A percentile compares a stretch with the other conserved stretches of the same genome.
Conservation (phyloP, 768 basidiomycete genomes). For the Mycena chlorophos region DNA sequence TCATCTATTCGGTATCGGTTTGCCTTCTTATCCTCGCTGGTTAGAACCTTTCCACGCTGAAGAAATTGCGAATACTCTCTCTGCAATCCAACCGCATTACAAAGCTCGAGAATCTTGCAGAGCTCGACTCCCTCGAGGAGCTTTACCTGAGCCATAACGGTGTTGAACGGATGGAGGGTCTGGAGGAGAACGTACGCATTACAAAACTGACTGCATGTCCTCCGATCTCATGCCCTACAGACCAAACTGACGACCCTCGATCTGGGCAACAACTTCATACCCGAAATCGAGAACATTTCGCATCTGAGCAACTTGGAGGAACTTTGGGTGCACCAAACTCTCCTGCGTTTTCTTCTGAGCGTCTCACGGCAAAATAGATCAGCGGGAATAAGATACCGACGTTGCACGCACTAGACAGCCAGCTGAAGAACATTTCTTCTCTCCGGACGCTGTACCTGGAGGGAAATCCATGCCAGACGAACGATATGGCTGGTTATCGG, state of each 20-base stretch:
- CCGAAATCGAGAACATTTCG: conserved; percentile 76
- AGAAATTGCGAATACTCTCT: conserved; percentile 79
- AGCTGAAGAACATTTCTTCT: conserved; percentile 59
- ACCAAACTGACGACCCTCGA: conserved; percentile 82
- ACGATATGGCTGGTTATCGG: conserved; percentile 76
- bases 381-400: conserved; percentile 84
- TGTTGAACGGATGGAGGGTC: conserved; percentile 75
- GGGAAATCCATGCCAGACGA: conserved; percentile 86
- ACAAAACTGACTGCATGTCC: not conserved
- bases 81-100: conserved; percentile 94
- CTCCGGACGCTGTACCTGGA: conserved; percentile 93
- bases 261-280: conserved; percentile 81
- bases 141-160: conserved; percentile 96
- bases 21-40: not conserved
- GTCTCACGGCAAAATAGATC: conserved; percentile 50
- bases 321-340: conserved; percentile 71
- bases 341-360: not conserved
- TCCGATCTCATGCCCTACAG: conserved; percentile 28
- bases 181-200: conserved; percentile 76
- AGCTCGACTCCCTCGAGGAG: conserved; percentile 74
- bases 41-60: conserved; percentile 73
- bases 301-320: conserved; percentile 82
- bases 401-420: conserved; percentile 62
- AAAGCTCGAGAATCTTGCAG: conserved; percentile 79
- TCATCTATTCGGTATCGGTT: not conserved